phyloP scores from a whole-genome alignment of 768 basidiomycete genomes.

The Amanita jacksonii region DNA sequence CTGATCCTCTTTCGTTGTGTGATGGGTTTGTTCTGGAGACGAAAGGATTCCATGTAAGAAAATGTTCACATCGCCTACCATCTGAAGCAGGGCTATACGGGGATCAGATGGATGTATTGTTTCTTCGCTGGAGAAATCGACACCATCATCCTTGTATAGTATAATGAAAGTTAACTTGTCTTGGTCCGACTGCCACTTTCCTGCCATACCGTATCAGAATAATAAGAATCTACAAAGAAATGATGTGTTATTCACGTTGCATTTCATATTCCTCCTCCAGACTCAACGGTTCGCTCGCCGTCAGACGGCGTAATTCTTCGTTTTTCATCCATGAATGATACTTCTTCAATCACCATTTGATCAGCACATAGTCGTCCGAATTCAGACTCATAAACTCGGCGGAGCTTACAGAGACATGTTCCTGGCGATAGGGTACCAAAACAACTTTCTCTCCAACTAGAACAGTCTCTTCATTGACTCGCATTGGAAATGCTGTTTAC shows the following conservation, averaged over 20 bases:
- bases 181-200: constrained; percentile 77
- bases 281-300: constrained; percentile 77
- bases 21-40: not conserved
- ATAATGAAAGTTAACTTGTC: constrained; percentile 94
- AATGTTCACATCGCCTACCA: constrained; percentile 92
- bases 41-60: constrained; percentile 53
- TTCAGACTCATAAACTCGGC: constrained; percentile 1
- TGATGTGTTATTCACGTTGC: constrained; percentile 48
- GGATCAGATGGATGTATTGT: constrained; percentile 22
- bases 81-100: constrained; percentile 32
- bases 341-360: constrained; percentile 33
- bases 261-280: constrained; percentile 81
- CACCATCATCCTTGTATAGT: constrained; percentile 31
- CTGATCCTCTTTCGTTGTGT: constrained; percentile 4
- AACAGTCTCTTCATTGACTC: constrained; percentile 52
- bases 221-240: constrained; percentile 11
- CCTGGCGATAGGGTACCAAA: constrained; percentile 71
- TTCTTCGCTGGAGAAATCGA: not conserved
- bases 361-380: constrained; percentile 1
- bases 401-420: constrained; percentile 36
- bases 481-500: constrained; percentile 35
- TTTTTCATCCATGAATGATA: constrained; percentile 89
- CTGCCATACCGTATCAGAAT: constrained; percentile 28
- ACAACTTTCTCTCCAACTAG: constrained; percentile 60
- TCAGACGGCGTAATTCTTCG: constrained; percentile 60